These are phyloP conservation scores for Thozetella sp. DNA, from an alignment of 495 filamentous ascomycete species.

Conservation along the genomic window DNA sequence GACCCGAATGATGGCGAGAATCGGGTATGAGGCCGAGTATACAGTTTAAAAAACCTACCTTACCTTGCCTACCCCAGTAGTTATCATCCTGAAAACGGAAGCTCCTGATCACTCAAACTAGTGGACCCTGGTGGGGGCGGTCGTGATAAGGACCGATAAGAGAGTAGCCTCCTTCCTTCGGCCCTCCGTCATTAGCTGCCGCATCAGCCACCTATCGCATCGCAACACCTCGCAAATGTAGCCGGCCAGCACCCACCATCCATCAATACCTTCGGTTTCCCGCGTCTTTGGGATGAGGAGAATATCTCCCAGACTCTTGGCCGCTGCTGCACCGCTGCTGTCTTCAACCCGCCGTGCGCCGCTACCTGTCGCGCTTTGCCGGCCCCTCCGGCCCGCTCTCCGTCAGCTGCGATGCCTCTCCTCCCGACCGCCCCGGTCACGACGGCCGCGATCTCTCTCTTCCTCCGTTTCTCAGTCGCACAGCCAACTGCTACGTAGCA, in stretches of 20 bases:
- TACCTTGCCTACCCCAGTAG: too few species aligned
- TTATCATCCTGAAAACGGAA: too few species aligned
- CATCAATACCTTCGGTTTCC: conserved; percentile 12
- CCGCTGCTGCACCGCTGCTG: conserved; percentile 11
- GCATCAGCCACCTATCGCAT: background rate
- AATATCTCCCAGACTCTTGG: conserved; percentile 23
- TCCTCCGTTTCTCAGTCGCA: background rate
- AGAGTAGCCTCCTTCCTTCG: background rate
- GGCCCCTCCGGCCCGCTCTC: background rate
- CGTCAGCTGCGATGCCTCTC: background rate
- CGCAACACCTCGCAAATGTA: conserved; percentile 22
- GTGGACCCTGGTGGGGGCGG: too few species aligned
- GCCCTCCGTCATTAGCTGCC: background rate
- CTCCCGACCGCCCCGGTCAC: background rate
- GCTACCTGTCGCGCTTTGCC: conserved; percentile 5
- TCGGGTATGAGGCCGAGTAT: too few species aligned
- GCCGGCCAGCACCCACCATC: conserved; percentile 23
- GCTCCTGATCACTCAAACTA: too few species aligned
- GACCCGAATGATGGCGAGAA: too few species aligned
- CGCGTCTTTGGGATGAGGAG: conserved; percentile 37
- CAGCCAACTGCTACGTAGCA: background rate
- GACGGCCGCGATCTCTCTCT: background rate
- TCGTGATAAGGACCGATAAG: conserved; percentile 2
- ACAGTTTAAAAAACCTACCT: too few species aligned
- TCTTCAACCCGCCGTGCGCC: background rate